These are phyloP conservation scores for Marasmius sp. DNA, from an alignment of 1,284 basidiomycete species.

Conservation along the genomic window DNA sequence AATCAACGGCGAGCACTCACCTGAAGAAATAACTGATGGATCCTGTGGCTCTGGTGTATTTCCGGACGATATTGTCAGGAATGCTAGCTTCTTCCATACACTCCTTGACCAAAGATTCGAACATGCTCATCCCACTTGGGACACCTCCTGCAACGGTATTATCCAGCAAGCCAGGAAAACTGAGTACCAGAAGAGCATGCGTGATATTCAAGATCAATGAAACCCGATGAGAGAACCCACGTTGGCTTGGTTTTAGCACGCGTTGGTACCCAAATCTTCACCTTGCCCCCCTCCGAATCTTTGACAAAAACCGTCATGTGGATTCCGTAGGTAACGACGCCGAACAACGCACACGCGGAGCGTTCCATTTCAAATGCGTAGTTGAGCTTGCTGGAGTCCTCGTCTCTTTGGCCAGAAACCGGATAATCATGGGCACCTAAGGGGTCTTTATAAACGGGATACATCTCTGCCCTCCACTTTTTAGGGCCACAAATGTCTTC, in stretches of 20 bases:
- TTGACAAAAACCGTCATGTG: slow-evolving; percentile 77
- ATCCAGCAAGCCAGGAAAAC: slow-evolving; percentile 77
- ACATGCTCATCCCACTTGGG: slow-evolving; percentile 69
- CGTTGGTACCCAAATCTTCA: slow-evolving; percentile 86
- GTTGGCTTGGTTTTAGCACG: slow-evolving; percentile 87
- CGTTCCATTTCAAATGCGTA: slow-evolving; percentile 89
- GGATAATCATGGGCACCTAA: slow-evolving; percentile 55
- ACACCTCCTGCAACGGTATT: slow-evolving; percentile 83
- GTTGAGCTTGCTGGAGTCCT: slow-evolving; percentile 40
- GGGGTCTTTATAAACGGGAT: slow-evolving; percentile 78
- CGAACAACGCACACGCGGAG: slow-evolving; percentile 85
- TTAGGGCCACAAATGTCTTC: slow-evolving; percentile 64
- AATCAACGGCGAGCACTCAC: slow-evolving; percentile 32
- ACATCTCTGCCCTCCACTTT: slow-evolving; percentile 85
- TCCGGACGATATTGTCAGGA: slow-evolving; percentile 57
- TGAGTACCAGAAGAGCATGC: slow-evolving; percentile 25
- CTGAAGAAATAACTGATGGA: slow-evolving; percentile 69
- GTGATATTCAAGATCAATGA: neutral
- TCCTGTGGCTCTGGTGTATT: slow-evolving; percentile 59
- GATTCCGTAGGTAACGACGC: slow-evolving; percentile 87
- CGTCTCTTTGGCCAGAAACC: slow-evolving; percentile 7
- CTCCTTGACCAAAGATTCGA: slow-evolving; percentile 87
- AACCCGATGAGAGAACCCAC: slow-evolving; percentile 38
- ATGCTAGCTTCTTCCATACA: slow-evolving; percentile 91
- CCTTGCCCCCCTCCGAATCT: slow-evolving; percentile 30